Evolutionary conservation across 2,329 filamentous ascomycete species (phyloP), one percentile per base, ranked within the genome.

Genomic region (Tolypocladium sp.): DNA sequence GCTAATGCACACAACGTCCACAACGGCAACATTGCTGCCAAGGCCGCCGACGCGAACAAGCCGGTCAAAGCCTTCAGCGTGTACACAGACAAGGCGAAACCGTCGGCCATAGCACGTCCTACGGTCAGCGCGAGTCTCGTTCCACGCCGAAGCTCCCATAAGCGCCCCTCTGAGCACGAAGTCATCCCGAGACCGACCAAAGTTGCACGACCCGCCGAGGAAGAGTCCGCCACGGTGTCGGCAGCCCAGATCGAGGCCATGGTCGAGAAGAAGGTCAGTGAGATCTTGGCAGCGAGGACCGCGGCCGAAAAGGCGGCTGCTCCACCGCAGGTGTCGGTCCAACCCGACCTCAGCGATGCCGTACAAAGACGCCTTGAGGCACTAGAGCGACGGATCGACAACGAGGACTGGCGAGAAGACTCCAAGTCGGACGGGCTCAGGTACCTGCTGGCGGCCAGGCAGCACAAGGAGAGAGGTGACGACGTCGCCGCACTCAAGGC

Each of bases 211-310:
- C 71, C 74, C 2, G 65, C 68, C 63, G 67, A 62, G 62, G 74
- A 64, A 64, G 67, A 66, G 27, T 59, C 63, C 62, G 67, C 73
- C 63, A 81, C 77, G 71, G 80, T 91, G 10, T 88, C 87, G 0
- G 83, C 86, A 22, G 88, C 86, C 15, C 87, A 87, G 57, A 95
- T 97, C 61, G 92, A 97, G 71, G 90, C 92, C 44, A 86, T 97
- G 76, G 91, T 97, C 1, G 90, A 96, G 73, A 90, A 89, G 66
- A 96, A 96, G 68, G 90, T 97, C 1, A 88, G 89, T 61, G 92
- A 96, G 74, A 92, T 94, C 41, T 79, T 97, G 1, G 91, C 92
- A 0, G 87, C 88, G n/a, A 84, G 88, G 57, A 64, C 66, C 40
- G 84, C 87, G 49, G 74, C 80, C 20, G 74, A 81, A 60, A 70